Base-by-base conservation (phyloP, 768 basidiomycete genomes). In the Terana coerulea region DNA sequence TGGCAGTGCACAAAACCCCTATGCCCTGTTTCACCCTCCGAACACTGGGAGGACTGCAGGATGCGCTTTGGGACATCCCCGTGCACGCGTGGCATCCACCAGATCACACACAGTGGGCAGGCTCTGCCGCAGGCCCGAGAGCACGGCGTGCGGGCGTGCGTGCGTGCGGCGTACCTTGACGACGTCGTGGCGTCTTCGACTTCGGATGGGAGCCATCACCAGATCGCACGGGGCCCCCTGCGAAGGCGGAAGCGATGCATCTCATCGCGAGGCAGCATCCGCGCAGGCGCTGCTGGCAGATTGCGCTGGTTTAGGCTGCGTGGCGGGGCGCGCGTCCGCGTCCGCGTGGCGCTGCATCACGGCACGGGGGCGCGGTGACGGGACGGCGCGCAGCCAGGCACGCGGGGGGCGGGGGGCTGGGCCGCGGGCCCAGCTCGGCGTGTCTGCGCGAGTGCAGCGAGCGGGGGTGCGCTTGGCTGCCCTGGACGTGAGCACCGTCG, bases 101-200 rank as follows among this genome's bases (percentile, higher is more conserved):
- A 11, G 39, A 5, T 24, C 21, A 9, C 31, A 15, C 31, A 33
- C 15, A n/a, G 31, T 15, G 9, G 31, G 24, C 30, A 33, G 45
- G n/a, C 45, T 3, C 34, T 33, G 45, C 45, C 30, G 45, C 45
- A 6, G 39, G 11, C 30, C 45, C 42, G 42, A 17, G 8, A 7
- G 40, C 4, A 5, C 40, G 40, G 40, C 40, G 43, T 2, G 14
- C 15, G 35, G 5, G 35, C 7, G 45, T 34, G n/a, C n/a, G n/a
- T n/a, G n/a, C n/a, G n/a, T n/a, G n/a, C n/a, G n/a, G n/a, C n/a
- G n/a, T n/a, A n/a, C 31, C 45, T 34, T 31, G 30, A 33, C 14
- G 29, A 46, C 45, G 45, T 46, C 45, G 45, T 46, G 45, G 45
- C 45, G 45, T 46, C 30, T 34, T 19, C 45, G 17, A 37, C 35